These are phyloP conservation scores for Dioscorea zingiberensis DNA, from an alignment of 106 monocot species.

Conservation along the genomic window DNA sequence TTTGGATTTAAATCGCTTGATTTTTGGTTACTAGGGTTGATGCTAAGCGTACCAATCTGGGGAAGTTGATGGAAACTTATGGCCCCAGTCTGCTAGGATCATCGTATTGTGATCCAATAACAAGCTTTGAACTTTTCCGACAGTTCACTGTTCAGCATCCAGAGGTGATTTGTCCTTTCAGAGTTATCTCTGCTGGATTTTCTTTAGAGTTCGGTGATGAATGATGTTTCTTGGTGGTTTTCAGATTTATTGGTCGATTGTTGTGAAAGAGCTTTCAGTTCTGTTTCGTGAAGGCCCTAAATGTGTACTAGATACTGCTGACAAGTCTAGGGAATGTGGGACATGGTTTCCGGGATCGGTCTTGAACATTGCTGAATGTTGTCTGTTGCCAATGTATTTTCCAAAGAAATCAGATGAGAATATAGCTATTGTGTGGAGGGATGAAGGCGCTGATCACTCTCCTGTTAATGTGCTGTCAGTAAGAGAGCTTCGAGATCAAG, in stretches of 20 bases:
- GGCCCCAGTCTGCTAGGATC: constrained; percentile 64
- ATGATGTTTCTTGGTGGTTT: neutral
- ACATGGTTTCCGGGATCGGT: constrained; percentile 68
- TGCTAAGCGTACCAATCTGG: constrained; percentile 63
- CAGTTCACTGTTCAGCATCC: constrained; percentile 64
- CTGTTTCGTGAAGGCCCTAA: constrained; percentile 52
- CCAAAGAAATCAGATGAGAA: constrained; percentile 62
- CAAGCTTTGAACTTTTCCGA: constrained; percentile 66
- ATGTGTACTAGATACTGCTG: constrained; percentile 60
- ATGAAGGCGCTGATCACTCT: constrained; percentile 65
- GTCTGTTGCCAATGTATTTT: constrained; percentile 49
- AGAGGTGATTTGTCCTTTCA: constrained; percentile 31
- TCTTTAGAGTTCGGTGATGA: neutral
- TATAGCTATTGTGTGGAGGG: constrained; percentile 78
- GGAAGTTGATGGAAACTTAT: constrained; percentile 66
- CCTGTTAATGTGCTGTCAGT: constrained; percentile 50
- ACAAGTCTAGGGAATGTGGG: constrained; percentile 51
- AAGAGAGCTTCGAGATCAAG: constrained; percentile 77
- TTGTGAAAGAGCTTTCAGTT: constrained; percentile 68
- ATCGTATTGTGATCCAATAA: constrained; percentile 60
- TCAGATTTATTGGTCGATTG: constrained; percentile 84
- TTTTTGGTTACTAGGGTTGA: constrained; percentile 28
- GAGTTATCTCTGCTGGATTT: neutral
- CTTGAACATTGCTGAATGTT: constrained; percentile 85
- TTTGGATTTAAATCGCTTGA: neutral